A percentile compares a stretch with the other conserved stretches of the same genome.
phyloP scores from a whole-genome alignment of 768 basidiomycete species.

The Sporobolomyces roseus region DNA sequence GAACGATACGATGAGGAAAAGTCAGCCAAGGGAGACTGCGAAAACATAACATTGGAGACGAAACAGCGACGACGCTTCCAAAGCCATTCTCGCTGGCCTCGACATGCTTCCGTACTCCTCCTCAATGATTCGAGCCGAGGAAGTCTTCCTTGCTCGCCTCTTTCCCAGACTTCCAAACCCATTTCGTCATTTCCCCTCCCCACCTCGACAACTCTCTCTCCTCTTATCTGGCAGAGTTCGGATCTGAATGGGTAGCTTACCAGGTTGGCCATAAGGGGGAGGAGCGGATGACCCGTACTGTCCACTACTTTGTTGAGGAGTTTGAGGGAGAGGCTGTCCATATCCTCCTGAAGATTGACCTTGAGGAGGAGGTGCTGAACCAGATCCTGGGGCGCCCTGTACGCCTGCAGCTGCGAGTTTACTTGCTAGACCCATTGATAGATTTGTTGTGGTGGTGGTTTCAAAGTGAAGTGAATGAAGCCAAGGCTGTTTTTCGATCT shows the following conservation, averaged over 20 bases:
- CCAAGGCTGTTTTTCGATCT: too few species aligned
- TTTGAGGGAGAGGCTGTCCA: constrained; percentile 5
- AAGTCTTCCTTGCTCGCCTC: background rate
- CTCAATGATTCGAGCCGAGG: too few species aligned
- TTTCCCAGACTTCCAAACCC: too few species aligned
- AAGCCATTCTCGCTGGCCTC: too few species aligned
- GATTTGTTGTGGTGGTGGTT: background rate
- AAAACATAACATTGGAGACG: too few species aligned
- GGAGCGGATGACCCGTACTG: constrained; percentile 9
- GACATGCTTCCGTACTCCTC: too few species aligned
- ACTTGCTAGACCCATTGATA: constrained; percentile 21
- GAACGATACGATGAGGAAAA: background rate
- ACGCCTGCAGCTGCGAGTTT: constrained; percentile 26
- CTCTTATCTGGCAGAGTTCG: too few species aligned
- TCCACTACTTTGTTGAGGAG: constrained; percentile 5
- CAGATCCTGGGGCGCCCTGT: background rate
- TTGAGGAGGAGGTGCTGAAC: background rate
- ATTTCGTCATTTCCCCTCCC: constrained; percentile 1
- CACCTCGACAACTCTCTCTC: too few species aligned
- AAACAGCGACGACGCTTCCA: too few species aligned
- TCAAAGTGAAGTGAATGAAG: background rate
- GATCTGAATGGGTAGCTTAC: too few species aligned
- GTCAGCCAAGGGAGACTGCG: constrained; percentile 8
- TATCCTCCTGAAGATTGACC: constrained; percentile 6
- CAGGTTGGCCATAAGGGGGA: background rate